Evolutionary conservation across 1,284 basidiomycete species (phyloP).

Genomic region (Agaricales sp.): DNA sequence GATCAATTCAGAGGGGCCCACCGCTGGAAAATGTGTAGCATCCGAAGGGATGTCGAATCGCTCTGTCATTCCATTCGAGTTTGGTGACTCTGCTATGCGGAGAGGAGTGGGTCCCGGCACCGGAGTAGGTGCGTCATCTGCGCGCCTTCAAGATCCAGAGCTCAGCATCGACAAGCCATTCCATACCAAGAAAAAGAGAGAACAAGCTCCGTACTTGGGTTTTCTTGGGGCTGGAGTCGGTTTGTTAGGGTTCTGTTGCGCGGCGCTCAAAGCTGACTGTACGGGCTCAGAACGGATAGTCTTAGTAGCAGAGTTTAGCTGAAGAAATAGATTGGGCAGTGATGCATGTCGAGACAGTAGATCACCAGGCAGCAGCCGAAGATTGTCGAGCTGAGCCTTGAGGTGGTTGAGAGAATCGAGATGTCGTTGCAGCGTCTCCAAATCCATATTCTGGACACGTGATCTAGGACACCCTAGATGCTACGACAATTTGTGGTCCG

Average conservation of each 20-base stretch:
- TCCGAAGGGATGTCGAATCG: background rate
- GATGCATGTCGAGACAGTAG: constrained; percentile 22
- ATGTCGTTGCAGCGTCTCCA: constrained; percentile 24
- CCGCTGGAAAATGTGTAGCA: background rate
- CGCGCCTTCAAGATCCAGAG: background rate
- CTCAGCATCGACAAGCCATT: too few relatives aligned
- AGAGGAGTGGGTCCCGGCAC: constrained; percentile 8
- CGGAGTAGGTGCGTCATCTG: background rate
- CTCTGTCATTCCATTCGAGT: background rate
- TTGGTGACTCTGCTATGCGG: background rate
- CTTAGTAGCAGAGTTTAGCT: constrained; percentile 36
- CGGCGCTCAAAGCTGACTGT: constrained; percentile 42
- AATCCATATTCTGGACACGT: background rate
- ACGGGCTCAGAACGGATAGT: constrained; percentile 33
- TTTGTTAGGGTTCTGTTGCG: constrained; percentile 37
- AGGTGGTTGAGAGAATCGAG: constrained; percentile 37
- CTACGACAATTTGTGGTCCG: background rate
- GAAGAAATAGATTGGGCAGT: constrained; percentile 4
- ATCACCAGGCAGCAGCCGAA: constrained; percentile 32
- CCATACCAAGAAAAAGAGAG: background rate
- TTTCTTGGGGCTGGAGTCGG: constrained; percentile 32
- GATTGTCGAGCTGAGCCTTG: constrained; percentile 28
- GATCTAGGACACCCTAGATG: background rate
- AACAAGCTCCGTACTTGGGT: background rate
- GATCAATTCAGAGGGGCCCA: background rate